A percentile compares a stretch with the other conserved stretches of the same genome.
Conservation (phyloP, 2,329 filamentous ascomycete species). For the Geosmithia flava region DNA sequence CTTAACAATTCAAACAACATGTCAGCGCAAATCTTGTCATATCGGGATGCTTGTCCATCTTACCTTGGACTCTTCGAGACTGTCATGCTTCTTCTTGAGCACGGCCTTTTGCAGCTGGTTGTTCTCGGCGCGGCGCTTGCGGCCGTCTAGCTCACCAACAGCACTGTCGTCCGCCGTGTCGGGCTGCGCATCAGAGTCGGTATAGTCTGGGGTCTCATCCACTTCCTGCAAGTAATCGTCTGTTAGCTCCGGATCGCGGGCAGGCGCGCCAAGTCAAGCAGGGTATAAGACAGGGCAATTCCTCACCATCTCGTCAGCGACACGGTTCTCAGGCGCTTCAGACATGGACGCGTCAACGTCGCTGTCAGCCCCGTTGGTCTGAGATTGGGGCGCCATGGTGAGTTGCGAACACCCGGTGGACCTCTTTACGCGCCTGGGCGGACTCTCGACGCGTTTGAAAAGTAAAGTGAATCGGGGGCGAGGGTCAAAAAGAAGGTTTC, state of each 20-base stretch:
- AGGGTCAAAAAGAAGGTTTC: neutral
- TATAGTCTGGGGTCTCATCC: slow-evolving; percentile 54
- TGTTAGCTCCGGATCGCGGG: neutral
- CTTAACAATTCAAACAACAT: slow-evolving; percentile 25
- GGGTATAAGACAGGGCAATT: neutral
- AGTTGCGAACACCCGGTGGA: slow-evolving; percentile 13
- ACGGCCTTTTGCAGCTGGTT: slow-evolving; percentile 85
- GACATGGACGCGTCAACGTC: slow-evolving; percentile 54
- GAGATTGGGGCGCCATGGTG: slow-evolving; percentile 43
- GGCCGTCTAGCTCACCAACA: slow-evolving; percentile 71
- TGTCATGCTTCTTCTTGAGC: slow-evolving; percentile 89
- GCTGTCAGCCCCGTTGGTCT: slow-evolving; percentile 37
- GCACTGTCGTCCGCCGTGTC: slow-evolving; percentile 74
- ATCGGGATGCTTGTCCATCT: neutral
- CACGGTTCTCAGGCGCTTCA: slow-evolving; percentile 38
- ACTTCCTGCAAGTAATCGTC: slow-evolving; percentile 31
- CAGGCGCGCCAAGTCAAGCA: neutral
- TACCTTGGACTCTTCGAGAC: slow-evolving; percentile 86
- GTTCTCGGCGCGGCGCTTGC: slow-evolving; percentile 75
- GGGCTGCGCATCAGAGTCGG: slow-evolving; percentile 54
- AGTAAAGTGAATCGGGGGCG: slow-evolving; percentile 1
- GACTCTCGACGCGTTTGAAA: slow-evolving; percentile 31
- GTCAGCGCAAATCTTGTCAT: slow-evolving; percentile 2
- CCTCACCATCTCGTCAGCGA: slow-evolving; percentile 37
- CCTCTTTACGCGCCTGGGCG: slow-evolving; percentile 41